These are phyloP conservation scores for Fusarium foetens DNA, from an alignment of 2,329 filamentous ascomycete species.

Conservation along the genomic window DNA sequence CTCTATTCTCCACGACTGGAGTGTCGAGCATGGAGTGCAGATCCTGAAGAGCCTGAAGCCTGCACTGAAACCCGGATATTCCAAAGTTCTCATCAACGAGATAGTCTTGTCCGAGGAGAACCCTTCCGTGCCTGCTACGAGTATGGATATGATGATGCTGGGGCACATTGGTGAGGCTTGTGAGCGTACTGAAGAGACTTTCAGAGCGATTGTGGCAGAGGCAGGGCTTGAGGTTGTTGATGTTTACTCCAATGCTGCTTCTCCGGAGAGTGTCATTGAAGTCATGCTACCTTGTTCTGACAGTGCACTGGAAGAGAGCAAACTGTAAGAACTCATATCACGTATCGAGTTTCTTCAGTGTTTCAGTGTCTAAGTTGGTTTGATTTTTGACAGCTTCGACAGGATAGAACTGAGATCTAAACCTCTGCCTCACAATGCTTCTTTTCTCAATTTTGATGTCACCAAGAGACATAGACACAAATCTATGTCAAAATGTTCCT, in stretches of 20 bases:
- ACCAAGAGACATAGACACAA: too few species aligned
- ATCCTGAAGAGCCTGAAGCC: slow-evolving; percentile 46
- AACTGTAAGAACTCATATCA: too few species aligned
- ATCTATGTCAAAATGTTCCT: too few species aligned
- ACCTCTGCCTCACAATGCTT: too few species aligned
- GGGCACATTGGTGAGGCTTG: slow-evolving; percentile 16
- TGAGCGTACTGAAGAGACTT: slow-evolving; percentile 20
- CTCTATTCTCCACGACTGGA: slow-evolving; percentile 52
- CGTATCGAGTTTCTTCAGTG: too few species aligned
- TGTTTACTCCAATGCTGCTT: slow-evolving; percentile 15
- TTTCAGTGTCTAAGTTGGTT: too few species aligned
- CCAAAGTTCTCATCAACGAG: slow-evolving; percentile 24
- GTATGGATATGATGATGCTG: slow-evolving; percentile 35
- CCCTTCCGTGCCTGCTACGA: slow-evolving; percentile 11
- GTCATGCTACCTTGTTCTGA: neutral
- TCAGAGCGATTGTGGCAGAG: neutral
- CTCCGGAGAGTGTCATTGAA: slow-evolving; percentile 28
- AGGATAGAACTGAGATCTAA: too few species aligned
- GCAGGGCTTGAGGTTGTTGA: slow-evolving; percentile 4
- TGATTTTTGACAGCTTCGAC: too few species aligned
- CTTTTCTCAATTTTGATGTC: too few species aligned
- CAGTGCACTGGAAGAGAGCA: too few species aligned
- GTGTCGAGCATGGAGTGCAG: slow-evolving; percentile 45
- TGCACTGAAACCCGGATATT: slow-evolving; percentile 43
- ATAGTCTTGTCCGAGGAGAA: slow-evolving; percentile 24